phyloP scores from a whole-genome alignment of 1,284 basidiomycete genomes.

The Anthracocystis walkeri region DNA sequence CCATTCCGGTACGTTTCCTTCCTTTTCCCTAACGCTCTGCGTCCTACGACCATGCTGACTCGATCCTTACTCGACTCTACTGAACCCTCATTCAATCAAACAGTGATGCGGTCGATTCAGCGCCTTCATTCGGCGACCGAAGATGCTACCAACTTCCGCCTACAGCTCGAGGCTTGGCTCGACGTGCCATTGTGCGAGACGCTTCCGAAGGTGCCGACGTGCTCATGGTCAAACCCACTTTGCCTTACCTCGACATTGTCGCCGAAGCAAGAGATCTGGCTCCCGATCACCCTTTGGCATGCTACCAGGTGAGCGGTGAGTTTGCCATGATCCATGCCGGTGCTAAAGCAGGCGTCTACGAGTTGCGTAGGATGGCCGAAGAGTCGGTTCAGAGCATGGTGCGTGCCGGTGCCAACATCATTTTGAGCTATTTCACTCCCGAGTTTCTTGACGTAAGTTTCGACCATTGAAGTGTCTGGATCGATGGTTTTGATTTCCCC shows the following conservation, averaged over 20 bases:
- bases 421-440: slow-evolving; percentile 94
- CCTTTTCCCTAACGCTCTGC: too few relatives aligned
- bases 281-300: slow-evolving; percentile 87
- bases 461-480: neutral
- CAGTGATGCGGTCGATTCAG: slow-evolving; percentile 89
- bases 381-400: slow-evolving; percentile 91
- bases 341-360: slow-evolving; percentile 91
- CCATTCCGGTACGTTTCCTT: slow-evolving; percentile 78
- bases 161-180: slow-evolving; percentile 86
- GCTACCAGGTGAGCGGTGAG: slow-evolving; percentile 83
- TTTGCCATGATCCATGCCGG: slow-evolving; percentile 97
- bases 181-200: slow-evolving; percentile 91
- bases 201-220: slow-evolving; percentile 95
- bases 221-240: slow-evolving; percentile 97
- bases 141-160: slow-evolving; percentile 98
- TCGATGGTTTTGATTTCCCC: neutral
- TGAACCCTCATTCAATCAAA: slow-evolving; percentile 70
- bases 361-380: slow-evolving; percentile 90
- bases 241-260: slow-evolving; percentile 97
- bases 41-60: too few relatives aligned
- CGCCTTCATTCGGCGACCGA: slow-evolving; percentile 91
- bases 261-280: slow-evolving; percentile 85
- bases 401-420: slow-evolving; percentile 88
- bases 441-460: slow-evolving; percentile 75
- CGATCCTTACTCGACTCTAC: neutral